Evolutionary conservation across 257 asterid genomes (phyloP).

Genomic region (Anisodus tanguticus): DNA sequence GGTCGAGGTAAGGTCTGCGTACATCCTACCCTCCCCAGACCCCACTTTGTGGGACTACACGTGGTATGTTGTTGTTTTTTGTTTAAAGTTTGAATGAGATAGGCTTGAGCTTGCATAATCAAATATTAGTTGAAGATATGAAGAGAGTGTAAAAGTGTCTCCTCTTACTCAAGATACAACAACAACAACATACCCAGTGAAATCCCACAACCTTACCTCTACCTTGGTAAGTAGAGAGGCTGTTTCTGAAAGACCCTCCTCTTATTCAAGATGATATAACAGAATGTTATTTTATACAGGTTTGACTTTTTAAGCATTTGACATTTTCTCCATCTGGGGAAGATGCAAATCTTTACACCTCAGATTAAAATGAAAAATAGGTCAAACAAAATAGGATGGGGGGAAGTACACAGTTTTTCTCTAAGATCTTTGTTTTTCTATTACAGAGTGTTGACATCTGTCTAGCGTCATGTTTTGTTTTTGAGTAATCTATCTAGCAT

Average conservation of each 20-base stretch:
- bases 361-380: background rate
- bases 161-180: background rate
- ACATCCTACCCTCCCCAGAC: no score
- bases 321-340: conserved; percentile 1
- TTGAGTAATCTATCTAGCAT: background rate
- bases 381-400: background rate
- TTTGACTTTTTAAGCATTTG: conserved; percentile 17
- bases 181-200: no score
- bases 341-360: background rate
- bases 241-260: no score
- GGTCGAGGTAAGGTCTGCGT: no score
- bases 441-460: background rate
- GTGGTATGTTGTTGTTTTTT: no score
- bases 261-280: background rate
- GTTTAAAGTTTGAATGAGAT: background rate
- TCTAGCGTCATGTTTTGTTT: no score
- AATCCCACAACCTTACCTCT: no score
- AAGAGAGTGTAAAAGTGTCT: conserved; percentile 6
- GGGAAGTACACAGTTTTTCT: background rate
- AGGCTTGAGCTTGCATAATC: background rate
- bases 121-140: conserved; percentile 1
- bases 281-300: background rate
- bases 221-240: no score
- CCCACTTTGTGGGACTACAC: no score
- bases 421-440: background rate